A percentile compares a stretch with the other conserved stretches of the same genome.
Evolutionary conservation across 208 protist genomes (phyloP).

Genomic region (Leishmania martiniquensis): DNA sequence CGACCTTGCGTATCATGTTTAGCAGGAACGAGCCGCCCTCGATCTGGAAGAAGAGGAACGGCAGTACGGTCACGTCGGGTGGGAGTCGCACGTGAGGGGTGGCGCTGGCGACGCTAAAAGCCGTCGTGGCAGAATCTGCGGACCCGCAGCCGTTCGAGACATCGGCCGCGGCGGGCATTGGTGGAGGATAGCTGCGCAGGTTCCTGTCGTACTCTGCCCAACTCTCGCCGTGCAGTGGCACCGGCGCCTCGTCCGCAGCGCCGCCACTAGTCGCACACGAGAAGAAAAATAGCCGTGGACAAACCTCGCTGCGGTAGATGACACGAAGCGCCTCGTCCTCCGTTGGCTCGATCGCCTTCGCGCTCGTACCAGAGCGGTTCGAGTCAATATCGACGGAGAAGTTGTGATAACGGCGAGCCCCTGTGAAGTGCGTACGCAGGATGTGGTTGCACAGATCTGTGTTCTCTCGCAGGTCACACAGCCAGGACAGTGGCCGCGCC

Average conservation of each 20-base stretch:
- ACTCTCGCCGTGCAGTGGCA: slow-evolving; percentile 18
- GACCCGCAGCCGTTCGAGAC: not conserved
- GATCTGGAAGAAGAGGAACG: slow-evolving; percentile 84
- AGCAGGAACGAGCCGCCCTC: slow-evolving; percentile 87
- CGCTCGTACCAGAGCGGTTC: slow-evolving; percentile 31
- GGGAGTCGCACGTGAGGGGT: not conserved
- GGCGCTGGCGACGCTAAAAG: not conserved
- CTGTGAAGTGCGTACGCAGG: slow-evolving; percentile 49
- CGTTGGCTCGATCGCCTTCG: slow-evolving; percentile 58
- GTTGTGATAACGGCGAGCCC: slow-evolving; percentile 86
- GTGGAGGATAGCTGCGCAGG: not conserved
- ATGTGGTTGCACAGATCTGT: slow-evolving; percentile 53
- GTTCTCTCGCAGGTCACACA: slow-evolving; percentile 26
- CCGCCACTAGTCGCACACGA: slow-evolving; percentile 6
- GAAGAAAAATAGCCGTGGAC: slow-evolving; percentile 63
- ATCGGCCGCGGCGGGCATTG: not conserved
- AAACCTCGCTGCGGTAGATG: slow-evolving; percentile 74
- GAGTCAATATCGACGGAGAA: slow-evolving; percentile 72
- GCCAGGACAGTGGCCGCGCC: slow-evolving; percentile 22
- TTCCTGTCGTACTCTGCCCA: slow-evolving; percentile 29
- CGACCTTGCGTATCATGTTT: slow-evolving; percentile 92
- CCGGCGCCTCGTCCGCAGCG: not conserved
- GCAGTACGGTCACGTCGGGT: slow-evolving; percentile 26
- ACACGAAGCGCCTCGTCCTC: slow-evolving; percentile 70
- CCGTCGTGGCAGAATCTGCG: not conserved